Evolutionary conservation across 805 yeast genomes (phyloP).

Genomic region (Kazachstania martiniae): DNA sequence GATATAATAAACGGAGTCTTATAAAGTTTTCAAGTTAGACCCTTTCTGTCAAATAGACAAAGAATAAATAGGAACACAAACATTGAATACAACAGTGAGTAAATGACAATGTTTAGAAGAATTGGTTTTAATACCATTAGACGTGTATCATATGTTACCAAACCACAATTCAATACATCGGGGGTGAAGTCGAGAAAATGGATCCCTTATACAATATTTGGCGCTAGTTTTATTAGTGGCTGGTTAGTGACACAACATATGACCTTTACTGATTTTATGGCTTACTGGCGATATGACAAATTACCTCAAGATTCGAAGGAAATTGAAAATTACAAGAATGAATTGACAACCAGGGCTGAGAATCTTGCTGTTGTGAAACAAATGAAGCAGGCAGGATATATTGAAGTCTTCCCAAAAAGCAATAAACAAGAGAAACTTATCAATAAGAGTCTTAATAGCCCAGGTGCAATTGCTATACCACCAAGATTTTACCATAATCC

Average conservation of each 20-base stretch:
- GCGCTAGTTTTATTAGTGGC: conserved; percentile 22
- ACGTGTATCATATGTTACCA: conserved; percentile 1
- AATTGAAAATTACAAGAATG: conserved; percentile 20
- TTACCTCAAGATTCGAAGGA: conserved; percentile 23
- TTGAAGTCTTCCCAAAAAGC: conserved; percentile 21
- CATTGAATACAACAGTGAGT: neutral
- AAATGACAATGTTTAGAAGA: conserved; percentile 8
- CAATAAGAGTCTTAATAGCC: conserved; percentile 43
- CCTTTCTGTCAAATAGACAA: no score
- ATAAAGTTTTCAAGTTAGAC: no score
- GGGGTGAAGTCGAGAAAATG: conserved; percentile 6
- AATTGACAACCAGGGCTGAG: conserved; percentile 38
- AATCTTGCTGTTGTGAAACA: conserved; percentile 41
- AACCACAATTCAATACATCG: conserved; percentile 1
- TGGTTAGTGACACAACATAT: conserved; percentile 26
- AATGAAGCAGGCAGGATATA: conserved; percentile 31
- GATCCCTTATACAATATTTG: conserved; percentile 22
- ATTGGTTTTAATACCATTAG: conserved; percentile 3
- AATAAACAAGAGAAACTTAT: conserved; percentile 25
- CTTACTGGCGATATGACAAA: conserved; percentile 25
- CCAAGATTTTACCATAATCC: conserved; percentile 59
- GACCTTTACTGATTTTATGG: conserved; percentile 27
- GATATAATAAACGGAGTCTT: no score
- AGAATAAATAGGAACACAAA: neutral
- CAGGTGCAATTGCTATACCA: conserved; percentile 71